Evolutionary conservation across 768 basidiomycete species (phyloP).

Genomic region (Boletellus sp.): DNA sequence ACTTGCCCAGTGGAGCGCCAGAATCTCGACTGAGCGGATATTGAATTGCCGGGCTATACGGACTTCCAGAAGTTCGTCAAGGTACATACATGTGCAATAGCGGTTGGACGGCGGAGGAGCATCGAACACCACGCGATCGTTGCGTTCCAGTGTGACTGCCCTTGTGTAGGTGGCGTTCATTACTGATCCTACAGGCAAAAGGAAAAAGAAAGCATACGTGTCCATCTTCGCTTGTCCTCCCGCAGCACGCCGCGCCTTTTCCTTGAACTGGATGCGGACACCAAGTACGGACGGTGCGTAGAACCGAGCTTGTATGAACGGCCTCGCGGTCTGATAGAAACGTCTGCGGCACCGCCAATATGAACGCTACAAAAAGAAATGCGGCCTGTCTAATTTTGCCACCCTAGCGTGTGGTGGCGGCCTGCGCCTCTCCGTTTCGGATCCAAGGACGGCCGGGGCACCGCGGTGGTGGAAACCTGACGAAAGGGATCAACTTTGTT

Average conservation of each 20-base stretch:
- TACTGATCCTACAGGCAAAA: slow-evolving; percentile 13
- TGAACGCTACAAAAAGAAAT: slow-evolving; percentile 4
- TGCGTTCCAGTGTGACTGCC: slow-evolving; percentile 5
- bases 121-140: slow-evolving; percentile 21
- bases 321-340: slow-evolving; percentile 8
- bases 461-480: slow-evolving; percentile 5
- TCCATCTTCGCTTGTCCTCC: slow-evolving; percentile 16
- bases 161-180: slow-evolving; percentile 24
- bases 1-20: slow-evolving; percentile 20
- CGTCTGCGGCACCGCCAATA: slow-evolving; percentile 9
- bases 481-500: slow-evolving; percentile 1
- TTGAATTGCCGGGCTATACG: slow-evolving; percentile 27
- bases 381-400: background rate
- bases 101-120: slow-evolving; percentile 11
- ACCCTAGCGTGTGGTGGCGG: slow-evolving; percentile 13
- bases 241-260: slow-evolving; percentile 13
- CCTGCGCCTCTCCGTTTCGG: slow-evolving; percentile 3
- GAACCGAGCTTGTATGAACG: slow-evolving; percentile 1
- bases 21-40: slow-evolving; percentile 33
- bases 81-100: slow-evolving; percentile 16
- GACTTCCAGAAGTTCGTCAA: slow-evolving; percentile 25
- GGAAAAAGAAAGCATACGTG: slow-evolving; percentile 3
- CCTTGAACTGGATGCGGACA: slow-evolving; percentile 6
- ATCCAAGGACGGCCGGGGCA: slow-evolving; percentile 7
- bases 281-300: slow-evolving; percentile 14